Percentiles rank a stretch among this genome's conserved stretches.
Conservation (phyloP, 306 rosid genomes). For the Pterocarpus macrocarpus region DNA sequence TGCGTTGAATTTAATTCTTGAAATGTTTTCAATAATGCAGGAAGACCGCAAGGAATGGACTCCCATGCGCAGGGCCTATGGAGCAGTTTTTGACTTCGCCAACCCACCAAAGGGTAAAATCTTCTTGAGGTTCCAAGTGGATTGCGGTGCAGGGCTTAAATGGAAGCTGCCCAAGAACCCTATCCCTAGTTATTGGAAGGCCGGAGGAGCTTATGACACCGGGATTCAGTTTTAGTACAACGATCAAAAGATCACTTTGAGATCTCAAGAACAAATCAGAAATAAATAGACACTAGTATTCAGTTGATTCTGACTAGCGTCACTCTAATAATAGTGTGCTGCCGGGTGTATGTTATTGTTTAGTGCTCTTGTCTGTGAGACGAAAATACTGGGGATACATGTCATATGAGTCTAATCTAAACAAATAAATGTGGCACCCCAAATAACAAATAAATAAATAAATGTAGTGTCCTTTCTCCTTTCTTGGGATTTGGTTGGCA, state of each 20-base stretch:
- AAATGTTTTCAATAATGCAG: constrained; percentile 38
- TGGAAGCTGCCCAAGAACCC: constrained; percentile 53
- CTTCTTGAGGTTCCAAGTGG: constrained; percentile 59
- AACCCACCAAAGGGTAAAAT: constrained; percentile 58
- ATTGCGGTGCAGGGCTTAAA: constrained; percentile 38
- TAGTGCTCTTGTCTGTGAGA: not conserved
- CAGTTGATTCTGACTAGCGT: too few relatives aligned
- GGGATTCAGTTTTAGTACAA: constrained; percentile 51
- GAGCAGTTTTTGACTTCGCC: constrained; percentile 64
- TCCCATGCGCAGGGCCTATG: constrained; percentile 60
- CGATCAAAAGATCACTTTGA: not conserved
- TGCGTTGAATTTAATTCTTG: not conserved
- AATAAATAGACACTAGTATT: too few relatives aligned
- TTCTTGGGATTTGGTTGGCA: too few relatives aligned
- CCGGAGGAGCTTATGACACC: constrained; percentile 61
- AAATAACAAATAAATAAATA: too few relatives aligned
- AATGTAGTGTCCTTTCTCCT: too few relatives aligned
- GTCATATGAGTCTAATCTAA: not conserved
- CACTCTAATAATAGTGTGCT: not conserved
- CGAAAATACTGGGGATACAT: not conserved
- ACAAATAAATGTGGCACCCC: too few relatives aligned
- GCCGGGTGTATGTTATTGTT: not conserved
- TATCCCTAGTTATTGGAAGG: constrained; percentile 65
- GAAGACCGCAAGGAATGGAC: constrained; percentile 58
- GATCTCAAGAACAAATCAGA: not conserved